phyloP scores from a whole-genome alignment of 2,329 filamentous ascomycete genomes.

The Emydomyces testavorans region DNA sequence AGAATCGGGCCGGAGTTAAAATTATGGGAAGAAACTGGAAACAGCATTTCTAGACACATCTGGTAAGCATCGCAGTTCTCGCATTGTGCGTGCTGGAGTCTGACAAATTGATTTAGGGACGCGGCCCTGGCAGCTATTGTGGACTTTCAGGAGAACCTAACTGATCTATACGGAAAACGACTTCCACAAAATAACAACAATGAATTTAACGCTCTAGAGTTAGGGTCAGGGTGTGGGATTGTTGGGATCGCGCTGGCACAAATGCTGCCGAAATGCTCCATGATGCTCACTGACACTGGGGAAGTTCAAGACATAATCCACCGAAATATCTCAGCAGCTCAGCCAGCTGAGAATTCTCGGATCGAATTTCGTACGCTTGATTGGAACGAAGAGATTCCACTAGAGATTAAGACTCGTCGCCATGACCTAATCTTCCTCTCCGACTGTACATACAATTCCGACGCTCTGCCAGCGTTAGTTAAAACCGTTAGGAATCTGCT shows the following conservation, averaged over 20 bases:
- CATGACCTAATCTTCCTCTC: conserved; percentile 54
- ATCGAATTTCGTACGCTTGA: conserved; percentile 46
- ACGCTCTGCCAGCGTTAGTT: conserved; percentile 54
- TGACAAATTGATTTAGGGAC: conserved; percentile 35
- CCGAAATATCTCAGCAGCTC: conserved; percentile 42
- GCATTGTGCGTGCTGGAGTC: background rate
- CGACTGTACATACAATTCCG: conserved; percentile 63
- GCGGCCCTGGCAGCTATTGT: conserved; percentile 48
- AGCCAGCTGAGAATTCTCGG: conserved; percentile 33
- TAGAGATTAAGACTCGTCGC: conserved; percentile 25
- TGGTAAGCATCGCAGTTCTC: conserved; percentile 40
- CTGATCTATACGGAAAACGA: conserved; percentile 26
- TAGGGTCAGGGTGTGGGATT: conserved; percentile 58
- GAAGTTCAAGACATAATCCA: conserved; percentile 51
- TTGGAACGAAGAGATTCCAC: conserved; percentile 48
- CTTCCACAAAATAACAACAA: conserved; percentile 22
- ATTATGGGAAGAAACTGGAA: conserved; percentile 59
- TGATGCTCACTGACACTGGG: conserved; percentile 54
- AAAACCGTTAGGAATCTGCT: conserved; percentile 43
- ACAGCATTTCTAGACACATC: conserved; percentile 60
- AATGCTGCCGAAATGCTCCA: conserved; percentile 40
- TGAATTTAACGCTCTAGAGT: conserved; percentile 46
- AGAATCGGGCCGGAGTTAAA: conserved; percentile 25
- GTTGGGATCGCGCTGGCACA: conserved; percentile 54
- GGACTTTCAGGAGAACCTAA: conserved; percentile 33